These are phyloP conservation scores for Yamadazyma diospyri DNA, from an alignment of 1,139 yeast species.

Conservation along the genomic window DNA sequence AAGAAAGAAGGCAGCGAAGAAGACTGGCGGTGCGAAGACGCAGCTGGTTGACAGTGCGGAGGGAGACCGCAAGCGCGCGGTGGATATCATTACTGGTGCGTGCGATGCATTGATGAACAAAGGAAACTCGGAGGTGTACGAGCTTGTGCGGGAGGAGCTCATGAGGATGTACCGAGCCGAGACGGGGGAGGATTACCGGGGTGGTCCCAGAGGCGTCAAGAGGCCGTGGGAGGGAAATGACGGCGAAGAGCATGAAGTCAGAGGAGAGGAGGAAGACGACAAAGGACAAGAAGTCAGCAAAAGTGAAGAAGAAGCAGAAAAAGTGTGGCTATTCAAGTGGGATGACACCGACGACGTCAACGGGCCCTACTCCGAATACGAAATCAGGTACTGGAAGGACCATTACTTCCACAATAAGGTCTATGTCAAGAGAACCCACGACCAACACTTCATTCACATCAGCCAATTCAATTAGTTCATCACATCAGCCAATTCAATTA, in stretches of 20 bases:
- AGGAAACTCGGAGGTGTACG: conserved; percentile 47
- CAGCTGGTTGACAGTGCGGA: conserved; percentile 14
- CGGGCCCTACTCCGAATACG: conserved; percentile 57
- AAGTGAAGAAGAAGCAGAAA: conserved; percentile 25
- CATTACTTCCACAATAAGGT: conserved; percentile 53
- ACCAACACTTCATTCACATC: conserved; percentile 25
- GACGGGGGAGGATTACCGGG: conserved; percentile 42
- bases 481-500: too few relatives aligned
- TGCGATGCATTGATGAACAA: conserved; percentile 44
- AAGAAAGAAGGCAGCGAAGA: conserved; percentile 8
- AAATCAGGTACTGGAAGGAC: conserved; percentile 60
- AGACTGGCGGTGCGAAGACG: background rate
- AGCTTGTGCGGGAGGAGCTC: conserved; percentile 55
- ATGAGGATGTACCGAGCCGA: conserved; percentile 48
- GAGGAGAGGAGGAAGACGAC: conserved; percentile 11
- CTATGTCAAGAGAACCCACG: conserved; percentile 37
- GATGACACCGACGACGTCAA: conserved; percentile 44
- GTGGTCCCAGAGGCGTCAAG: conserved; percentile 21
- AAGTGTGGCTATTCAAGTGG: conserved; percentile 66
- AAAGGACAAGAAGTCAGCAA: conserved; percentile 5
- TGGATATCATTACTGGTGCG: conserved; percentile 45
- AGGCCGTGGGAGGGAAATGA: conserved; percentile 14
- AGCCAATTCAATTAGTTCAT: conserved; percentile 18
- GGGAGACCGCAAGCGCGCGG: conserved; percentile 20
- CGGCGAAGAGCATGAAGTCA: conserved; percentile 9